phyloP scores from a whole-genome alignment of 1,284 basidiomycete genomes.

The Cutaneotrichosporon sp. region DNA sequence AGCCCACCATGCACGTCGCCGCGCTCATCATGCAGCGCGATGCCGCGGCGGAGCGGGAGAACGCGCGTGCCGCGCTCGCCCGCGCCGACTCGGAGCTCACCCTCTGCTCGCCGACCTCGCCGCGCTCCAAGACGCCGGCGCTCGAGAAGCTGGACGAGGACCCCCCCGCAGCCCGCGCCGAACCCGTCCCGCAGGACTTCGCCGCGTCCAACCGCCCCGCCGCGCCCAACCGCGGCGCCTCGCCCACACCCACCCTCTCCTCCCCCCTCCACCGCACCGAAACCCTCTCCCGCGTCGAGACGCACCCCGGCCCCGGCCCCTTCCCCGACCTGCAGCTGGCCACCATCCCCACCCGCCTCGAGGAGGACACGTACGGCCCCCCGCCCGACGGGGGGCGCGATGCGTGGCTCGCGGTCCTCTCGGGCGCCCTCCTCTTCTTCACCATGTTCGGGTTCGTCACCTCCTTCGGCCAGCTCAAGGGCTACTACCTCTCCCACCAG shows the following conservation, averaged over 20 bases:
- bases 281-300: conserved; percentile 1
- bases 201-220: not conserved
- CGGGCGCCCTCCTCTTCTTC: conserved; percentile 33
- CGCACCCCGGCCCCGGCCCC: conserved; percentile 4
- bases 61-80: not conserved
- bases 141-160: not conserved
- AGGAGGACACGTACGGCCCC: conserved; percentile 13
- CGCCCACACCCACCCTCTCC: no score
- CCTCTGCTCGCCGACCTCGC: not conserved
- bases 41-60: not conserved
- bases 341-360: not conserved
- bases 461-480: conserved; percentile 28
- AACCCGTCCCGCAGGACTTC: not conserved
- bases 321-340: conserved; percentile 12
- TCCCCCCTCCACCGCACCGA: not conserved
- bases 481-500: conserved; percentile 30
- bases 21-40: conserved; percentile 1
- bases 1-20: not conserved
- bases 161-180: not conserved
- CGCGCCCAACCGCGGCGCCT: not conserved
- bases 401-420: conserved; percentile 33
- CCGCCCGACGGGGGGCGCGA: conserved; percentile 34
- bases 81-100: conserved; percentile 5
- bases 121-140: not conserved
- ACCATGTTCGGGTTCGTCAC: conserved; percentile 37